Evolutionary conservation across 148 eudicot genomes (phyloP), one percentile per base, ranked within the genome.

Genomic region (Linanthus parryae): DNA sequence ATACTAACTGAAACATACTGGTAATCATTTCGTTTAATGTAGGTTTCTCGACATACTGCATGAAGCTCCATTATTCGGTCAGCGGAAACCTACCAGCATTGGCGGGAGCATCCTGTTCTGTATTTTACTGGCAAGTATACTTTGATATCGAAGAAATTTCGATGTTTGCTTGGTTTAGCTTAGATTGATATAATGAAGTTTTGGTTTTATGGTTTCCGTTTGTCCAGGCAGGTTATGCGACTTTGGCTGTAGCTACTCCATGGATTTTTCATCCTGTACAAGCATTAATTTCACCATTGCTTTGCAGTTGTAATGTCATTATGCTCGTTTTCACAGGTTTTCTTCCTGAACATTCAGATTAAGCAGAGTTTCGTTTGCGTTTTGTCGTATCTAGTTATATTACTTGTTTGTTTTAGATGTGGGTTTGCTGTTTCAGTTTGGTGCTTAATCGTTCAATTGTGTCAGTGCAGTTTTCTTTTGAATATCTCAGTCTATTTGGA

Each of bases 1-100:
- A 14, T 10, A 22, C 28, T 7, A 15, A 16, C 45, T 52, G 23
- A 56, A 16, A 35, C 59, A 29, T 48, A 24, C 26, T 70, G 58
- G 59, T 65, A 13, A 23, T 23, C 33, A 13, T 58, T 50, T 43
- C 28, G 57, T 48, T 24, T 39, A 23, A 46, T 23, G 10, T 66
- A 86, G 97, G 64, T 91, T 91, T 69, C 79, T 91, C 53, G 98
- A 91, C 77, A 71, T 91, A 74, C 61, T 81, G 45, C 83, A 91
- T 28, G 98, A 91, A 67, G 87, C 95, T 44, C 98, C 98, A 54
- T 66, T 91, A 70, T 91, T 77, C 67, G 87, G 86, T 38, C 89
- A 83, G 50, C 79, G 94, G 57, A 87, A 77, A 78, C 94, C 81
- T 37, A 81, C 95, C 66, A 81, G 73, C 61, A 70, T 87, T 19